phyloP scores from a whole-genome alignment of 2,329 filamentous ascomycete genomes.

The Calonectria ilicicola region DNA sequence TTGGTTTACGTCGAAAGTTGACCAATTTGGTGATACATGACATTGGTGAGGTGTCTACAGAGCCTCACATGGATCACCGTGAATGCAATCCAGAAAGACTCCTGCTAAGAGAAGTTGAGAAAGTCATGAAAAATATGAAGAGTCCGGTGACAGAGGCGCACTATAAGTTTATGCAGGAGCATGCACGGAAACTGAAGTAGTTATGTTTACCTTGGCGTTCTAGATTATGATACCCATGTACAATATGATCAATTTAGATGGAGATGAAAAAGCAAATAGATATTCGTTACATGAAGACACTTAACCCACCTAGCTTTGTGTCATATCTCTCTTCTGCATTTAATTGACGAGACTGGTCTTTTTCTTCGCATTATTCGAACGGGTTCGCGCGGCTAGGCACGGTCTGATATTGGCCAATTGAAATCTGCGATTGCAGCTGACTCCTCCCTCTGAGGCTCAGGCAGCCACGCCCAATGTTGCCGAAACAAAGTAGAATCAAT shows the following conservation, averaged over 20 bases:
- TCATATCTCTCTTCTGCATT: no score
- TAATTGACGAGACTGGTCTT: no score
- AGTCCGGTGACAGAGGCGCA: constrained; percentile 22
- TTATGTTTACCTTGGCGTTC: background rate
- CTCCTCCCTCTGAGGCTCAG: no score
- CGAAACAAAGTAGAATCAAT: no score
- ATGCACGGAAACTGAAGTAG: constrained; percentile 13
- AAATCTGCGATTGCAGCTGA: no score
- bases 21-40: constrained; percentile 44
- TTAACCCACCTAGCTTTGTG: no score
- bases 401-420: no score
- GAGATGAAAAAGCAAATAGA: background rate
- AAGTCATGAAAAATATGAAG: constrained; percentile 33
- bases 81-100: constrained; percentile 38
- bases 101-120: constrained; percentile 33
- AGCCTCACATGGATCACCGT: constrained; percentile 26
- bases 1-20: constrained; percentile 36
- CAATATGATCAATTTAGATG: background rate
- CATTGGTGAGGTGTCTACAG: constrained; percentile 31
- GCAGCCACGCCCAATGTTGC: no score
- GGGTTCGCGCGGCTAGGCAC: no score
- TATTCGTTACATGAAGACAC: no score
- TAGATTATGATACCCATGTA: background rate
- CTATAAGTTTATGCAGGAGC: constrained; percentile 15
- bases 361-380: no score